These are phyloP conservation scores for Barnettozyma pratensis DNA, from an alignment of 805 yeast species.

Conservation along the genomic window DNA sequence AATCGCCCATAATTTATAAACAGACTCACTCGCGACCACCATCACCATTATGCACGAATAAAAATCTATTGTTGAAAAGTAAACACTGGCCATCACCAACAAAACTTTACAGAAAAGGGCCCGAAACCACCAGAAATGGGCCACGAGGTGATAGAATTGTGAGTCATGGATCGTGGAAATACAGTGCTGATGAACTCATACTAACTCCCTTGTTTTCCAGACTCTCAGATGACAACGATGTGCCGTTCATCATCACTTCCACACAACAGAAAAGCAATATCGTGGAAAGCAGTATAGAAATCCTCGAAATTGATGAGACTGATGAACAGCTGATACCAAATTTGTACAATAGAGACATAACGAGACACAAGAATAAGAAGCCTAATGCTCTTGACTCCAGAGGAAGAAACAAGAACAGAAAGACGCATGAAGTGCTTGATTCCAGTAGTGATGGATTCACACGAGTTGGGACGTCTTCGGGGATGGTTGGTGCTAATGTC, in stretches of 20 bases:
- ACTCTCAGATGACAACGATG: conserved; percentile 1
- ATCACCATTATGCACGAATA: not conserved
- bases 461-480: too few species aligned
- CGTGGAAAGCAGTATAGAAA: not conserved
- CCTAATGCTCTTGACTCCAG: too few species aligned
- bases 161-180: not conserved
- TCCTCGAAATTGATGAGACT: conserved; percentile 1
- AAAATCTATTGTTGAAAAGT: not conserved
- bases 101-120: not conserved
- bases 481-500: too few species aligned
- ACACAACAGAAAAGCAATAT: not conserved
- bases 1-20: too few species aligned
- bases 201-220: not conserved
- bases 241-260: not conserved
- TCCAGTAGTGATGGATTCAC: too few species aligned
- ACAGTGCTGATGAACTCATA: not conserved
- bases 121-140: not conserved
- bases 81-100: not conserved
- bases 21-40: too few species aligned
- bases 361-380: too few species aligned
- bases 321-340: not conserved
- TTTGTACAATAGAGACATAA: too few species aligned
- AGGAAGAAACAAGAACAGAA: too few species aligned
- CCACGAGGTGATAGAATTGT: not conserved
- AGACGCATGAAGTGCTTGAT: too few species aligned